Conservation (phyloP, 1,284 basidiomycete species). For the Termitomyces sp. region DNA sequence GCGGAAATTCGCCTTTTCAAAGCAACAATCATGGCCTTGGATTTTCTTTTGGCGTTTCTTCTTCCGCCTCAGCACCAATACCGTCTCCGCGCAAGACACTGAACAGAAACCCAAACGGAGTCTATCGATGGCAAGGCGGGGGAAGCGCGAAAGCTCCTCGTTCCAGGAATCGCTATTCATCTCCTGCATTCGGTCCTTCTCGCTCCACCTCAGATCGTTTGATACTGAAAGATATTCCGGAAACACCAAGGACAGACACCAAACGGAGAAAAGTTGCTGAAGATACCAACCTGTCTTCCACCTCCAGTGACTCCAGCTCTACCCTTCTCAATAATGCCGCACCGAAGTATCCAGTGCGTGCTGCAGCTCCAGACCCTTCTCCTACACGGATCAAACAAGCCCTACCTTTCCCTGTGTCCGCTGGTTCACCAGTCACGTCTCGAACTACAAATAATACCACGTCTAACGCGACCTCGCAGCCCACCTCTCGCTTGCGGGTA, state of each 20-base stretch:
- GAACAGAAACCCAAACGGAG: conserved; percentile 65
- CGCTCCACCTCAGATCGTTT: conserved; percentile 35
- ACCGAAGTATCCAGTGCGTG: conserved; percentile 11
- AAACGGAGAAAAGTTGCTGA: conserved; percentile 59
- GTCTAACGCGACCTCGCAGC: conserved; percentile 22
- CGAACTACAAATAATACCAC: conserved; percentile 11
- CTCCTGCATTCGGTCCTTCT: conserved; percentile 58
- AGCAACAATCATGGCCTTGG: conserved; percentile 4
- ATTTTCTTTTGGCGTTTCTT: conserved; percentile 22
- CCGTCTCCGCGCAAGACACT: conserved; percentile 45
- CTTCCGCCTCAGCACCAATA: conserved; percentile 15
- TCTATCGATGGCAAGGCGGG: conserved; percentile 62
- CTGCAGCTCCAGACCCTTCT: conserved; percentile 23
- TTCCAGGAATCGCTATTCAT: conserved; percentile 57
- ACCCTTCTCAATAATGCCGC: background rate
- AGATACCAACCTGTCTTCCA: conserved; percentile 28
- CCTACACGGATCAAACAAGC: conserved; percentile 19
- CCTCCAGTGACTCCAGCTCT: conserved; percentile 23
- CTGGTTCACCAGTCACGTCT: conserved; percentile 22
- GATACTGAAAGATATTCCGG: conserved; percentile 33
- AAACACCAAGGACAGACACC: conserved; percentile 41
- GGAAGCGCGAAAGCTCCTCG: conserved; percentile 53
- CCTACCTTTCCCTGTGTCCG: conserved; percentile 20
- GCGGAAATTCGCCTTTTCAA: conserved; percentile 35
- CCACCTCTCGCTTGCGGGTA: conserved; percentile 37